Base-by-base conservation (phyloP, 306 rosid genomes). In the Hylodesmum podocarpum region DNA sequence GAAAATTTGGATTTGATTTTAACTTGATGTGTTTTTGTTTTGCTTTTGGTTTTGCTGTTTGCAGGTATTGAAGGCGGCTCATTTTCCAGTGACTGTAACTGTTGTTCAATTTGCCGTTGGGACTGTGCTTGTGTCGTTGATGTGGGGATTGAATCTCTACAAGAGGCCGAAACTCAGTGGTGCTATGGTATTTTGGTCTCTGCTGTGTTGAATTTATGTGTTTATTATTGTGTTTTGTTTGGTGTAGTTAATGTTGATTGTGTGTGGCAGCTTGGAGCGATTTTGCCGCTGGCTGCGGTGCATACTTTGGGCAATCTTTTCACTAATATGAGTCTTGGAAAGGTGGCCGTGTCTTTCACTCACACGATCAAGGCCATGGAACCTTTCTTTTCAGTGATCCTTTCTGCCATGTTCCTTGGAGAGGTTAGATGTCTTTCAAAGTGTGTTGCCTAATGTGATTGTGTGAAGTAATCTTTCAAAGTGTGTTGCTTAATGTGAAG, bases 331-430 rank as follows among this genome's bases (percentile, higher is more conserved):
- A 96, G 99, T 88, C 99, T 96, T 54, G 98, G 99, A 74, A 96
- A 84, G 86, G 99, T 96, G 72, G 94, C 99, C 11, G 99, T 96
- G 58, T 96, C 99, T 0, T 96, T 96, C 83, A 96, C 99, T 61
- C 99, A 96, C 87, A 96, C 99, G 0, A 93, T 96, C 82, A 96
- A 96, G 86, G 99, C 99, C 66, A 88, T 85, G 88, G 99, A 96
- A 83, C 99, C 99, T 50, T 92, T 96, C 87, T 96, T 96, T 83
- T 91, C 99, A 0, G 99, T 96, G 58, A 4, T 96, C 82, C 96
- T 96, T 69, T 96, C 99, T 46, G 96, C 94, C 3, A 93, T 96
- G 90, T 96, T 96, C 72, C 91, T 93, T 1, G 97, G 96, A 68
- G 99, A 96, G 99, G 99, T 88, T 64, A 70, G 85, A 69, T 65